phyloP scores from a whole-genome alignment of 495 filamentous ascomycete species.

The Penicillium subrubescens region DNA sequence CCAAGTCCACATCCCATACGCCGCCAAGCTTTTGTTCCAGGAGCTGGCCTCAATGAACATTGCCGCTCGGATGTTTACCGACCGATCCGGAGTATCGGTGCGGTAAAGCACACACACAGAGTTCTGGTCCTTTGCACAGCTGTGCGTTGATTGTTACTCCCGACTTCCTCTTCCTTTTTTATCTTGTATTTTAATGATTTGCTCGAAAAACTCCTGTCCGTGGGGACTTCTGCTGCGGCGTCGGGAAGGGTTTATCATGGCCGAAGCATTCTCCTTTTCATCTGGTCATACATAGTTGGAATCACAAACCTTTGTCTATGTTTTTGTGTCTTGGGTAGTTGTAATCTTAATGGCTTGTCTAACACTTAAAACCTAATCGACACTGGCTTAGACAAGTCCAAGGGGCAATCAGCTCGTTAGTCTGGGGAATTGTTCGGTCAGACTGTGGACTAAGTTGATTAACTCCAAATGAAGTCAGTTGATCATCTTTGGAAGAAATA shows the following conservation, averaged over 20 bases:
- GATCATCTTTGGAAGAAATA: no score
- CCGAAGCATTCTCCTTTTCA: constrained; percentile 25
- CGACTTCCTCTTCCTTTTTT: constrained; percentile 6
- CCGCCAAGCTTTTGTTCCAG: constrained; percentile 97
- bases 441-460: no score
- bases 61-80: constrained; percentile 93
- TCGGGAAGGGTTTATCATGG: constrained; percentile 25
- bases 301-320: constrained; percentile 2
- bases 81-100: constrained; percentile 54
- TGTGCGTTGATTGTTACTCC: constrained; percentile 13
- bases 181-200: constrained; percentile 35
- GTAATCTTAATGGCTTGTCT: background rate
- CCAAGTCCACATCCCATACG: constrained; percentile 96
- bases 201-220: constrained; percentile 26
- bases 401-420: no score
- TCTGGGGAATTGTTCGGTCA: no score
- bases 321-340: background rate
- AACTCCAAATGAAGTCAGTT: no score
- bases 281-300: constrained; percentile 26
- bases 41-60: constrained; percentile 98
- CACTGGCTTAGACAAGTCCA: no score
- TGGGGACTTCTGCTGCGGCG: constrained; percentile 30
- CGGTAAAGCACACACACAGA: constrained; percentile 24
- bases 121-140: background rate
- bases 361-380: no score